These are phyloP conservation scores for Zygoascus hellenicus DNA, from an alignment of 1,139 yeast genomes.

Conservation along the genomic window DNA sequence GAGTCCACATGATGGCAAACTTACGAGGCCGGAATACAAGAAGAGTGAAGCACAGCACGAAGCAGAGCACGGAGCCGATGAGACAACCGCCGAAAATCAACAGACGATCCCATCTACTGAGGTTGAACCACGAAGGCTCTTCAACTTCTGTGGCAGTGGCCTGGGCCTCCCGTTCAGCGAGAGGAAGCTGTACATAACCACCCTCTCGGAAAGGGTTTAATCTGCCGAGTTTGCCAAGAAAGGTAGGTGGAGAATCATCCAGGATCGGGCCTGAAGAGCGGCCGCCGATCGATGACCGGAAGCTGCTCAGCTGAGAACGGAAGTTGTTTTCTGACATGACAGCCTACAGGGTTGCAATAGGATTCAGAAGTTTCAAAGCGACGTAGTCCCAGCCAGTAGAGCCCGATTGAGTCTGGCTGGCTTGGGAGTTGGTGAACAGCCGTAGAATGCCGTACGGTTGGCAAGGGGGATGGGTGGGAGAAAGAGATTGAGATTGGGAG, in stretches of 20 bases:
- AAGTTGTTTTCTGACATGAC: constrained; percentile 31
- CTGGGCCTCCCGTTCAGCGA: constrained; percentile 46
- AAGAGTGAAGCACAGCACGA: constrained; percentile 77
- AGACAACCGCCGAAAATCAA: constrained; percentile 74
- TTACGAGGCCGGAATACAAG: constrained; percentile 86
- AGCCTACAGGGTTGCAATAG: too few species aligned
- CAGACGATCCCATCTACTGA: constrained; percentile 75
- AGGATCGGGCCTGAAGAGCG: constrained; percentile 28
- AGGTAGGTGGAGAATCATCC: constrained; percentile 29
- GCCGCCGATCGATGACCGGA: constrained; percentile 27
- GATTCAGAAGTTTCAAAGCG: too few species aligned
- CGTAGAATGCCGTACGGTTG: too few species aligned
- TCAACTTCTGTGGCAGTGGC: constrained; percentile 31
- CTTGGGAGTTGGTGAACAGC: too few species aligned
- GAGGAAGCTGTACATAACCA: constrained; percentile 48
- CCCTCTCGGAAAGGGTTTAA: constrained; percentile 38
- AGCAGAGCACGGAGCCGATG: constrained; percentile 70
- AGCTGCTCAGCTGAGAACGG: constrained; percentile 30
- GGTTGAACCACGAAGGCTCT: constrained; percentile 55
- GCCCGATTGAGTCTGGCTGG: too few species aligned
- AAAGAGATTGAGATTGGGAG: too few species aligned
- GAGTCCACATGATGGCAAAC: constrained; percentile 79
- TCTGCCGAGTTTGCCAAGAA: constrained; percentile 38
- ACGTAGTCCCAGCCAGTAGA: too few species aligned
- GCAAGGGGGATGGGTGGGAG: too few species aligned